Conservation (phyloP, 148 eudicot genomes). For the Vaccinium corymbosum region DNA sequence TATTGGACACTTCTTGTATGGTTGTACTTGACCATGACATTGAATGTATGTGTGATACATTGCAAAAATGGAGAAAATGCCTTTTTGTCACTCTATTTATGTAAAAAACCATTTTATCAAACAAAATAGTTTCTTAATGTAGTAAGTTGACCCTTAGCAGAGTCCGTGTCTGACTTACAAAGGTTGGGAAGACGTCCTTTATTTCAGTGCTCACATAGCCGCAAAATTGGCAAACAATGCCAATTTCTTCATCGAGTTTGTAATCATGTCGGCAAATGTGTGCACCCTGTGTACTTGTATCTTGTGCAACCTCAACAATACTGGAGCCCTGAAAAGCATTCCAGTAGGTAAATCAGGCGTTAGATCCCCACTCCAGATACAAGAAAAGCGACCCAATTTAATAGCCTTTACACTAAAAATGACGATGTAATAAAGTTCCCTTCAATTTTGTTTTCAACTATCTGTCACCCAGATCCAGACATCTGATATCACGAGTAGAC, state of each 20-base stretch:
- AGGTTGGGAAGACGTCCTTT: conserved; percentile 69
- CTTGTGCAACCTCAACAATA: conserved; percentile 29
- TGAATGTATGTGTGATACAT: neutral
- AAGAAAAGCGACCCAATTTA: neutral
- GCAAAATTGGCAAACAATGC: conserved; percentile 69
- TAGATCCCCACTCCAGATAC: neutral
- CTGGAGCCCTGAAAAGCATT: conserved; percentile 38
- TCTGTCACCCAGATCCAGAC: neutral
- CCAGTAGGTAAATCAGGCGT: neutral
- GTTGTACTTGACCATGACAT: neutral
- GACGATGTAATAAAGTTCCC: neutral
- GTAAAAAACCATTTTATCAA: neutral
- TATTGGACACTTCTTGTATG: neutral
- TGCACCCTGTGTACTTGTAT: conserved; percentile 21
- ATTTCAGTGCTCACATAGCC: conserved; percentile 81
- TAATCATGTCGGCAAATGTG: conserved; percentile 65
- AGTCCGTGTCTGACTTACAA: conserved; percentile 51
- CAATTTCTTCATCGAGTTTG: conserved; percentile 78
- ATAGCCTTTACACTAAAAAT: neutral
- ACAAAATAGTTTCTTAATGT: neutral
- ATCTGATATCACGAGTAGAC: neutral
- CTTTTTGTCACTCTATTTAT: neutral
- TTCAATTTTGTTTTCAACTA: neutral
- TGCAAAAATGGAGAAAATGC: neutral
- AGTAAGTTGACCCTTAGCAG: neutral